Percentiles rank a stretch among this genome's conserved stretches.
Evolutionary conservation across 495 filamentous ascomycete species (phyloP).

Genomic region (Annulohypoxylon maeteangense): DNA sequence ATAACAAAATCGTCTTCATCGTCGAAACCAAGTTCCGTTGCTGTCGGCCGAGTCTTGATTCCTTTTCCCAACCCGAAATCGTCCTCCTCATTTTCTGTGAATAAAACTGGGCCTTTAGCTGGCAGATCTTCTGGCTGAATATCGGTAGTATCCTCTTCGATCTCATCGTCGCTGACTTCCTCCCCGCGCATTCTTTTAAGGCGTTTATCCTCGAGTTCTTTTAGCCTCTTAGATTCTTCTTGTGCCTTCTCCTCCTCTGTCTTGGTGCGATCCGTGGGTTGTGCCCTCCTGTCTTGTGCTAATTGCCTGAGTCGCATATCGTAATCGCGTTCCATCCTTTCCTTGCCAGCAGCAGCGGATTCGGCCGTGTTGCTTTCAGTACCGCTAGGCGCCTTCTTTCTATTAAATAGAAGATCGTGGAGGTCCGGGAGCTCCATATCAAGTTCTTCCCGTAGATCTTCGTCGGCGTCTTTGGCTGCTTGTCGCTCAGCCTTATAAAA

Average conservation of each 20-base stretch:
- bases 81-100: constrained; percentile 59
- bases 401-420: constrained; percentile 70
- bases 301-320: constrained; percentile 83
- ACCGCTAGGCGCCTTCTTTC: constrained; percentile 37
- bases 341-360: constrained; percentile 67
- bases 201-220: constrained; percentile 81
- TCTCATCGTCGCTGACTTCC: constrained; percentile 56
- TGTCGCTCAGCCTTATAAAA: constrained; percentile 93
- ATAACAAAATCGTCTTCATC: constrained; percentile 94
- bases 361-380: constrained; percentile 61
- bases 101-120: constrained; percentile 32
- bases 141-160: constrained; percentile 50
- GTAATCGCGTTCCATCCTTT: constrained; percentile 77
- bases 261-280: constrained; percentile 87
- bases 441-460: constrained; percentile 81
- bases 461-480: constrained; percentile 91
- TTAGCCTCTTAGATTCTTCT: constrained; percentile 77
- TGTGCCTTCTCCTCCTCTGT: constrained; percentile 87
- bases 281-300: constrained; percentile 81
- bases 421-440: constrained; percentile 81
- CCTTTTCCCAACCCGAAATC: constrained; percentile 67
- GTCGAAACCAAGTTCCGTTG: constrained; percentile 69
- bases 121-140: constrained; percentile 31
- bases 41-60: constrained; percentile 59
- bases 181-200: constrained; percentile 79